Conservation (phyloP, 805 yeast genomes). For the Danielia oregonensis region DNA sequence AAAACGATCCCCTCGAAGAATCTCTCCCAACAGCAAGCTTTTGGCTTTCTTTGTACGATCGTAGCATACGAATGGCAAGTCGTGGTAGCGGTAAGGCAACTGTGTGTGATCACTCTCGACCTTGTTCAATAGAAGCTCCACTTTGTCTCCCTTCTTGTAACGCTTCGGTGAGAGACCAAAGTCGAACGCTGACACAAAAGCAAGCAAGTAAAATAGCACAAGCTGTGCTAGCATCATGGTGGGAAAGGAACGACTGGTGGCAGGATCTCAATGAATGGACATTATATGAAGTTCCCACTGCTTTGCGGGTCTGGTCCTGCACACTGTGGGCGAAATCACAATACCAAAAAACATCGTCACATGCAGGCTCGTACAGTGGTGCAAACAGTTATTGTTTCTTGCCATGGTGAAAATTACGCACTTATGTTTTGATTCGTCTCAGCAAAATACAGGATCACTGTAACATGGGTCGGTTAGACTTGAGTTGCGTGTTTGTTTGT, state of each 20-base stretch:
- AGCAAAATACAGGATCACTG: too few relatives aligned
- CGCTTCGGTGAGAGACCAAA: conserved; percentile 31
- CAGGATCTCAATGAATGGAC: too few relatives aligned
- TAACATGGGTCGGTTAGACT: too few relatives aligned
- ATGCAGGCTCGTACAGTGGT: too few relatives aligned
- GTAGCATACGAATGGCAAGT: conserved; percentile 78
- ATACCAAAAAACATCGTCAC: too few relatives aligned
- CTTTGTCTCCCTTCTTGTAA: conserved; percentile 51
- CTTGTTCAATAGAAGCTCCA: conserved; percentile 70
- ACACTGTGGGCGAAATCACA: too few relatives aligned
- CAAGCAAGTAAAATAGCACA: conserved; percentile 4
- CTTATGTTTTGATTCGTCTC: too few relatives aligned
- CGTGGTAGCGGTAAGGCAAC: conserved; percentile 72
- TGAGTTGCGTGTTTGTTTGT: too few relatives aligned
- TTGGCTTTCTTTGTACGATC: conserved; percentile 45
- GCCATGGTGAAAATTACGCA: too few relatives aligned
- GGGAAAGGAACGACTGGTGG: not conserved
- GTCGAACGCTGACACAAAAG: conserved; percentile 9
- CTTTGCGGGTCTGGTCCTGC: too few relatives aligned
- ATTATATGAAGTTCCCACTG: too few relatives aligned
- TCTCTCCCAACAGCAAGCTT: conserved; percentile 70
- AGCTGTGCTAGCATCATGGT: conserved; percentile 8
- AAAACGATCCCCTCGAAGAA: conserved; percentile 75
- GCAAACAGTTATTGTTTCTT: too few relatives aligned
- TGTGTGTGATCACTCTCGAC: conserved; percentile 76